These are phyloP conservation scores for Calonectria henricotiae DNA, from an alignment of 2,329 filamentous ascomycete species.

Conservation along the genomic window DNA sequence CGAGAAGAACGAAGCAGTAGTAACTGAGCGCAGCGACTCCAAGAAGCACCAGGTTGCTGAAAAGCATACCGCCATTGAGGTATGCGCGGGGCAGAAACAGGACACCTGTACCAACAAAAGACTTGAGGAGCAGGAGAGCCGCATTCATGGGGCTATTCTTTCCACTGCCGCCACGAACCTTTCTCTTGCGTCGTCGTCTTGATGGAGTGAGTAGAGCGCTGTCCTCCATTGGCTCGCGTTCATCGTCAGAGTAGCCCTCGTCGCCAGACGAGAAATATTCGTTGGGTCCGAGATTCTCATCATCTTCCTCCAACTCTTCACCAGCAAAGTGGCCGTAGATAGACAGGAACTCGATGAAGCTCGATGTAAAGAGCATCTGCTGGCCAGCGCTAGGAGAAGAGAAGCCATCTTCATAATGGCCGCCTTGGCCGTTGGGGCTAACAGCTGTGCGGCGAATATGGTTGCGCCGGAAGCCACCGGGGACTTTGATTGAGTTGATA, in stretches of 20 bases:
- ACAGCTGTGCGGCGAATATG: slow-evolving; percentile 85
- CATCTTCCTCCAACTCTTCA: slow-evolving; percentile 96
- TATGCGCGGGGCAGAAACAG: slow-evolving; percentile 94
- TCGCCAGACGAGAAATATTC: slow-evolving; percentile 92
- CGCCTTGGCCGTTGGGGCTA: slow-evolving; percentile 66
- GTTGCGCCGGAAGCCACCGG: slow-evolving; percentile 93
- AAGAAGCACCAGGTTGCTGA: slow-evolving; percentile 93
- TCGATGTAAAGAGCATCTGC: slow-evolving; percentile 84
- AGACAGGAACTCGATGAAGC: slow-evolving; percentile 95
- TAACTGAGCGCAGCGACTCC: slow-evolving; percentile 90
- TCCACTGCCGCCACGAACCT: slow-evolving; percentile 80
- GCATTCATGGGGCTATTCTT: slow-evolving; percentile 86
- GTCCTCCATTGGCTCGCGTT: slow-evolving; percentile 87
- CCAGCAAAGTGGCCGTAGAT: slow-evolving; percentile 98
- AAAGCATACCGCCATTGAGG: slow-evolving; percentile 96
- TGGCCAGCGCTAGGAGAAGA: slow-evolving; percentile 55
- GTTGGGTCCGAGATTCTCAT: slow-evolving; percentile 88
- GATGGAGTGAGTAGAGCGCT: slow-evolving; percentile 87
- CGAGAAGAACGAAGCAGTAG: slow-evolving; percentile 96
- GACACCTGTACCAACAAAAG: slow-evolving; percentile 97
- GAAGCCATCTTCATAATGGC: slow-evolving; percentile 56
- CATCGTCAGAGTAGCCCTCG: slow-evolving; percentile 77
- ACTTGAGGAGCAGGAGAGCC: slow-evolving; percentile 91
- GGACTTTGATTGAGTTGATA: slow-evolving; percentile 92
- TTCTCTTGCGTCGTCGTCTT: slow-evolving; percentile 81